Evolutionary conservation across 345 rosid species (phyloP).

Genomic region (Eucalyptus decipiens): DNA sequence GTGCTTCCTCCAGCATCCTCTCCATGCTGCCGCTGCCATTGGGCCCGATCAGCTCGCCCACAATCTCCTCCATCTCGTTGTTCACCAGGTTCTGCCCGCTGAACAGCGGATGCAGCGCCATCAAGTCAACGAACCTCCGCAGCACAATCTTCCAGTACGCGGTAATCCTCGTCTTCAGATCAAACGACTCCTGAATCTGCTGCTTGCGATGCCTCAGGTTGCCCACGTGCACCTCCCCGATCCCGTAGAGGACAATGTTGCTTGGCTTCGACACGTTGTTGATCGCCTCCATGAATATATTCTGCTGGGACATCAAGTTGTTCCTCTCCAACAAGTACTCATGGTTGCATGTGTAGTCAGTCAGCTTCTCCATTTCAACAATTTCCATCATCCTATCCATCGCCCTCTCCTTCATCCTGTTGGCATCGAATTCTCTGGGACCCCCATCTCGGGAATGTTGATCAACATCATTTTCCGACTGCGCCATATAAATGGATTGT

Average conservation of each 20-base stretch:
- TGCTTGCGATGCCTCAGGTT: background rate
- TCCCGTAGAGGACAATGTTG: too few species aligned
- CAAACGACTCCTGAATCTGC: background rate
- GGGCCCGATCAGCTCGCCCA: background rate
- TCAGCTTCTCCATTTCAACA: too few species aligned
- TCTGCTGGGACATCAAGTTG: background rate
- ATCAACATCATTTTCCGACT: too few species aligned
- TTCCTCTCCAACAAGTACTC: conserved; percentile 11
- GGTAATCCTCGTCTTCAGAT: conserved; percentile 9
- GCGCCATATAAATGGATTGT: too few species aligned
- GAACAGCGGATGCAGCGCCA: conserved; percentile 2
- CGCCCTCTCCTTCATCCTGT: too few species aligned
- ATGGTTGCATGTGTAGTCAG: conserved; percentile 7
- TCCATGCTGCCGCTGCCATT: background rate
- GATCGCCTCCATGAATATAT: too few species aligned
- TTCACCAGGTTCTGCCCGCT: background rate
- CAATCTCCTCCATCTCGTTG: conserved; percentile 6
- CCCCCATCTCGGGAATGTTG: too few species aligned
- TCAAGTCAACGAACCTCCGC: conserved; percentile 8
- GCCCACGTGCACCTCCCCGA: background rate
- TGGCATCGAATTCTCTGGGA: too few species aligned
- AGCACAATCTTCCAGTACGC: conserved; percentile 15
- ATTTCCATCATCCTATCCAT: too few species aligned
- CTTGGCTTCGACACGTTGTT: background rate
- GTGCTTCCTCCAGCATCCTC: conserved; percentile 13